Evolutionary conservation across 2,329 filamentous ascomycete species (phyloP), one percentile per base, ranked within the genome.

Genomic region (Phialemoniopsis sp.): DNA sequence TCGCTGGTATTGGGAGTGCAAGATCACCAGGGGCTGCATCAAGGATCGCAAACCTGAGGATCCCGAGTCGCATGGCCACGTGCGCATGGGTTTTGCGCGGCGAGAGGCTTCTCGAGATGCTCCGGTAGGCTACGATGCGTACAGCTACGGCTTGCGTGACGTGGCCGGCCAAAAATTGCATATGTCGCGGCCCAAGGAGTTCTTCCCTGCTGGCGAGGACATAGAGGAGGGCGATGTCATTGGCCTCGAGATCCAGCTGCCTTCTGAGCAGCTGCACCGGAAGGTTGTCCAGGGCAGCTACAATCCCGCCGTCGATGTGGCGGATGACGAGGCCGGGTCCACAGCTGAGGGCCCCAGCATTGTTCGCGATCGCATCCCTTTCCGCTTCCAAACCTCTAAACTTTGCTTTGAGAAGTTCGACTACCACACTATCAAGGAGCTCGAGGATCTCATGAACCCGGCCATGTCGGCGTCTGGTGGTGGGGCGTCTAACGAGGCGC

Each of bases 91-190:
- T 4, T 97, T 89, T 70, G 86, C 87, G 3, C 69, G 88, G 45
- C 73, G 88, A 36, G 88, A 95, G 57, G 87, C 88, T 10, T 86
- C 85, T 0, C 66, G 93, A 2, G 89, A 94, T 60, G 85, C 84
- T 1, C 88, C 88, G 0, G 87, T 93, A 1, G 88, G 89, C 1
- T 93, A 89, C 50, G 88, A 94, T 56, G 86, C 86, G 32, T 96
- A 97, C 65, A 95, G 90, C 56, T 97, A 97, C 58, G 91, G 87
- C 34, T 79, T 97, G 41, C 85, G 90, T 32, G 93, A 98, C 55
- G 83, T 90, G 17, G 78, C 85, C 26, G 93, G 93, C 15, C 89
- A 97, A 59, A 91, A 91, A 45, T 87, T 95, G 38, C 89, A 93
- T 67, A 89, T 93, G 70, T 96, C 90, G 46, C 82, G 91, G 36